Evolutionary conservation across 371 early-diverging fungal genomes (phyloP).

Genomic region (Paraphysoderma sedebokerense): DNA sequence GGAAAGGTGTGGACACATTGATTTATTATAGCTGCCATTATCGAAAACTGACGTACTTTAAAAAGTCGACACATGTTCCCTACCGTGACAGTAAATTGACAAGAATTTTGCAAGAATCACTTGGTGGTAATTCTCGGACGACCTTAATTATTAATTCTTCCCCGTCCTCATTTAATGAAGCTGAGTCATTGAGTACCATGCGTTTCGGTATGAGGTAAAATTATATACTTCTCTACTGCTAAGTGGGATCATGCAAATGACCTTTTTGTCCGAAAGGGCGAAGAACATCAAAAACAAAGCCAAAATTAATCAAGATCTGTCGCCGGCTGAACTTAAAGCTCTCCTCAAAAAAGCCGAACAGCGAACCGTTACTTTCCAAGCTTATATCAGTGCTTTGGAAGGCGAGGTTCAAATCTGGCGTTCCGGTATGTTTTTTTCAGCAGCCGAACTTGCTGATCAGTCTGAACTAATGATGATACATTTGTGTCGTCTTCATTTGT

Average conservation of each 20-base stretch:
- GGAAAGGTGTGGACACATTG: constrained; percentile 40
- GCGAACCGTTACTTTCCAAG: constrained; percentile 56
- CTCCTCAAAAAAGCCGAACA: constrained; percentile 72
- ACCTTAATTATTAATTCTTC: constrained; percentile 95
- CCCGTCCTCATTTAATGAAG: constrained; percentile 87
- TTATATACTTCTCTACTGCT: neutral
- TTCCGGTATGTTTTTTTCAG: constrained; percentile 16
- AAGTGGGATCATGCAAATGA: neutral
- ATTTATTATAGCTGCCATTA: neutral
- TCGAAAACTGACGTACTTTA: constrained; percentile 1
- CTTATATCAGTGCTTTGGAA: constrained; percentile 65
- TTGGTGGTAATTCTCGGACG: constrained; percentile 94
- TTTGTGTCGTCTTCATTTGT: too few species aligned
- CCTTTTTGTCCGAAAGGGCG: constrained; percentile 31
- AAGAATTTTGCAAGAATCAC: constrained; percentile 92
- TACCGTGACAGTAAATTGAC: constrained; percentile 98
- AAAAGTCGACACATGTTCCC: constrained; percentile 87
- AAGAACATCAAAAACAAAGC: constrained; percentile 98
- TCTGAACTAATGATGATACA: constrained; percentile 11
- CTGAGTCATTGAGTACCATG: constrained; percentile 87
- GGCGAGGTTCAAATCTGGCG: constrained; percentile 81
- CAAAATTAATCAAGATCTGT: constrained; percentile 87
- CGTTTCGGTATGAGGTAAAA: constrained; percentile 80
- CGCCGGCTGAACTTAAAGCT: constrained; percentile 80
- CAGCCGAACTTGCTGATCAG: neutral